These are phyloP conservation scores for Geotrichum europaeum DNA, from an alignment of 1,139 yeast genomes.

Conservation along the genomic window DNA sequence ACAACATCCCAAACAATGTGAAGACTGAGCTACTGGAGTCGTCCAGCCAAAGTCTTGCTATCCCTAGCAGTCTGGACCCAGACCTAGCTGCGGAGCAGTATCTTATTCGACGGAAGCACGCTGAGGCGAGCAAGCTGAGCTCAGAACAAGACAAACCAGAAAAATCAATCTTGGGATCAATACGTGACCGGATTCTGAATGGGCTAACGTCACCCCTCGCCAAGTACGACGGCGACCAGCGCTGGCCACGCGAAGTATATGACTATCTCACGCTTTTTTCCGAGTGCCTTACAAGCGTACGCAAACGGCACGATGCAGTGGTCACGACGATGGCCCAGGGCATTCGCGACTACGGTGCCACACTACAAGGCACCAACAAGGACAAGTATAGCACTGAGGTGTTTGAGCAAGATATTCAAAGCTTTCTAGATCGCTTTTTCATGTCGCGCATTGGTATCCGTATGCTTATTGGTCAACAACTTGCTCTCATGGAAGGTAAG, in stretches of 20 bases:
- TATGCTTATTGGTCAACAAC: slow-evolving; percentile 83
- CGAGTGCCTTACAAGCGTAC: slow-evolving; percentile 61
- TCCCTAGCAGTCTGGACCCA: slow-evolving; percentile 12
- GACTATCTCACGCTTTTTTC: slow-evolving; percentile 65
- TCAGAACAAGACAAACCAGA: slow-evolving; percentile 5
- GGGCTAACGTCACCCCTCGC: slow-evolving; percentile 47
- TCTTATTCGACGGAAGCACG: slow-evolving; percentile 16
- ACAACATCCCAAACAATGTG: slow-evolving; percentile 8
- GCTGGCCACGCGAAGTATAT: slow-evolving; percentile 71
- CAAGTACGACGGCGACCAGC: slow-evolving; percentile 45
- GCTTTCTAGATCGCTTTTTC: slow-evolving; percentile 72
- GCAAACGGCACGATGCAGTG: slow-evolving; percentile 84
- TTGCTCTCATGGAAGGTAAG: slow-evolving; percentile 63
- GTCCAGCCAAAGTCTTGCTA: slow-evolving; percentile 11
- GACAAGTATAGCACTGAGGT: slow-evolving; percentile 1
- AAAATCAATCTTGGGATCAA: slow-evolving; percentile 18
- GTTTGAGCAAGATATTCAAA: slow-evolving; percentile 55
- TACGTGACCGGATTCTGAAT: slow-evolving; percentile 22
- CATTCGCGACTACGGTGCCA: slow-evolving; percentile 59
- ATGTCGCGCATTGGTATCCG: slow-evolving; percentile 82
- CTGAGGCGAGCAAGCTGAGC: slow-evolving; percentile 14
- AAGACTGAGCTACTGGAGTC: slow-evolving; percentile 14
- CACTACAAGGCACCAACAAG: background rate
- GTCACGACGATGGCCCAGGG: slow-evolving; percentile 93
- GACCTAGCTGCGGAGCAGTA: slow-evolving; percentile 12